Evolutionary conservation across 495 filamentous ascomycete species (phyloP).

Genomic region (Penicillium mononematosum): DNA sequence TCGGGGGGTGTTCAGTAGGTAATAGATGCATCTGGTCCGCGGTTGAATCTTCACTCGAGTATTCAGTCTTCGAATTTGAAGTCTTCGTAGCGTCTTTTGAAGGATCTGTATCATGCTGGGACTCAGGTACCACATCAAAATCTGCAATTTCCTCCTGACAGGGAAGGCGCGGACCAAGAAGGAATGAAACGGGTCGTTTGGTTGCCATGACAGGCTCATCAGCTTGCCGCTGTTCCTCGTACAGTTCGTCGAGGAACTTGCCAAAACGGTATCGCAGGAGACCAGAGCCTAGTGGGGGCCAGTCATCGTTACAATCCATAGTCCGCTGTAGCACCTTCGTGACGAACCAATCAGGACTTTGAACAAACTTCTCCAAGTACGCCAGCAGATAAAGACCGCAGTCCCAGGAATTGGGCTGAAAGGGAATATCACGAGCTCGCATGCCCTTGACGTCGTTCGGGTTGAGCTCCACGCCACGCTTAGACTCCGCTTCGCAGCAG

Average conservation of each 20-base stretch:
- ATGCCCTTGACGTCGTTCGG: constrained; percentile 56
- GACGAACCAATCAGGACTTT: constrained; percentile 64
- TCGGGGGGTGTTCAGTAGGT: not conserved
- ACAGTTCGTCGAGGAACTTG: constrained; percentile 49
- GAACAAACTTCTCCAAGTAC: constrained; percentile 78
- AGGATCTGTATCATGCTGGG: not conserved
- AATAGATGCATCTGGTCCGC: constrained; percentile 2
- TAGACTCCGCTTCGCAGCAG: constrained; percentile 65
- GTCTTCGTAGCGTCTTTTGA: not conserved
- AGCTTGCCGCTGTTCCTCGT: constrained; percentile 45
- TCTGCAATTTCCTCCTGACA: not conserved
- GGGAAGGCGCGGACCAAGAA: constrained; percentile 26
- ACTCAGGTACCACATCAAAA: constrained; percentile 3
- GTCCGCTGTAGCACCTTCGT: constrained; percentile 50
- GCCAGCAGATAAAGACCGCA: constrained; percentile 84
- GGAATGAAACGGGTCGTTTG: constrained; percentile 34
- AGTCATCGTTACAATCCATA: constrained; percentile 49
- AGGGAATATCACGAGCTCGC: constrained; percentile 67
- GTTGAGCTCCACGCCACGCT: constrained; percentile 60
- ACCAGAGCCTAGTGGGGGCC: constrained; percentile 53
- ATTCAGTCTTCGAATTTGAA: not conserved
- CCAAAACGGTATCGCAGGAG: constrained; percentile 54
- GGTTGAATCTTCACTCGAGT: not conserved
- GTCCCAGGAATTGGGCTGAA: constrained; percentile 82
- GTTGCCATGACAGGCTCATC: constrained; percentile 32